Conservation (phyloP, 805 yeast species). For the Yamadazyma philogaea region DNA sequence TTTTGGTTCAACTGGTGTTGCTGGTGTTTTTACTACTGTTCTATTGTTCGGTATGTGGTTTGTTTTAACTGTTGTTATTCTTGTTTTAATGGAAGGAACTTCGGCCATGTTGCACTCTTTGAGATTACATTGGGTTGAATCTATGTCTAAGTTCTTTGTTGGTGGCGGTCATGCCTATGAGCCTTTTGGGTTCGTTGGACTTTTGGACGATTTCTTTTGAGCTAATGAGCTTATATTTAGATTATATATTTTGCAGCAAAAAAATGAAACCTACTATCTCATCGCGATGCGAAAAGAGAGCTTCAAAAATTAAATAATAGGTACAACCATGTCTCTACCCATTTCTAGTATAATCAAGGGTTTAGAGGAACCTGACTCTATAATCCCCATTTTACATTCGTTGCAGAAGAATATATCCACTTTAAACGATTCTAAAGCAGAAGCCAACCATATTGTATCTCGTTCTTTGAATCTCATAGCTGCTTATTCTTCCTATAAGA, state of each 20-base stretch:
- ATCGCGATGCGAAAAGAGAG: conserved; percentile 8
- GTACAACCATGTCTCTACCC: conserved; percentile 11
- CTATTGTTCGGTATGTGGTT: conserved; percentile 94
- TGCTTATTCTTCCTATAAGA: conserved; percentile 33
- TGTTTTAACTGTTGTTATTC: conserved; percentile 79
- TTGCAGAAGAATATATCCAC: conserved; percentile 27
- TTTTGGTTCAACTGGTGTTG: conserved; percentile 59
- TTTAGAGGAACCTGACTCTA: conserved; percentile 24
- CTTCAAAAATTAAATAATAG: background rate
- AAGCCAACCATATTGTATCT: conserved; percentile 49
- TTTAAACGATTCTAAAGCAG: conserved; percentile 46
- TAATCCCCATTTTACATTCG: conserved; percentile 31
- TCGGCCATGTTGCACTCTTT: conserved; percentile 99
- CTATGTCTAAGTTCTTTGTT: conserved; percentile 96
- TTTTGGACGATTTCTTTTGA: conserved; percentile 20
- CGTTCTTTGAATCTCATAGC: conserved; percentile 30
- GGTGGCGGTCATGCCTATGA: conserved; percentile 92
- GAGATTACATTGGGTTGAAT: conserved; percentile 98
- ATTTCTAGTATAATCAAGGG: conserved; percentile 15
- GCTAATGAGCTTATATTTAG: background rate
- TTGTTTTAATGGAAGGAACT: conserved; percentile 97
- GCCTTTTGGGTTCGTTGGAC: conserved; percentile 73
- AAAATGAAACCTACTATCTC: background rate
- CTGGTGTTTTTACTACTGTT: conserved; percentile 74
- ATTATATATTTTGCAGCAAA: background rate